Conservation (phyloP, 352 stramenopile genomes). For the Globisporangium nunn region DNA sequence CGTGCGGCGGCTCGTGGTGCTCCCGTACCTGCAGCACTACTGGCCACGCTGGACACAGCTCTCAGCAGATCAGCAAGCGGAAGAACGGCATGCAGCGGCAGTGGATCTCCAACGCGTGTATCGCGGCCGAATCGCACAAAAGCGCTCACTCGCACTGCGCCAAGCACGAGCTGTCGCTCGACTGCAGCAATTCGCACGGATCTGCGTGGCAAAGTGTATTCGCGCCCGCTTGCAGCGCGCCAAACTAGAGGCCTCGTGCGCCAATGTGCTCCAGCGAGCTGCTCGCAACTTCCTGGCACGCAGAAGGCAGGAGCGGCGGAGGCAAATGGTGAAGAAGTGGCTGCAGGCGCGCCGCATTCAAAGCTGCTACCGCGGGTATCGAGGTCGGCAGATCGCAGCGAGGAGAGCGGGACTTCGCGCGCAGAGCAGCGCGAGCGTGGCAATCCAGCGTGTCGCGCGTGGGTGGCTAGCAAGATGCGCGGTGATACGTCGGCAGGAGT, state of each 20-base stretch:
- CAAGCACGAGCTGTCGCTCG: conserved; percentile 15
- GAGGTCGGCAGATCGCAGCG: conserved; percentile 13
- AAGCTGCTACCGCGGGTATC: conserved; percentile 26
- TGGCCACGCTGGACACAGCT: conserved; percentile 30
- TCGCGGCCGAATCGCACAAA: conserved; percentile 15
- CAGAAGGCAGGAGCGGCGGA: neutral
- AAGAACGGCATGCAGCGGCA: conserved; percentile 24
- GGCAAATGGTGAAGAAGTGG: conserved; percentile 21
- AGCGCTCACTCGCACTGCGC: neutral
- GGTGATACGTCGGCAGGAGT: conserved; percentile 14
- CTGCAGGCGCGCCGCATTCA: conserved; percentile 35
- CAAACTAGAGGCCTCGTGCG: conserved; percentile 12
- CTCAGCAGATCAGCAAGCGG: conserved; percentile 1
- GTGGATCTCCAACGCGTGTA: conserved; percentile 35
- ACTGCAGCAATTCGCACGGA: conserved; percentile 28
- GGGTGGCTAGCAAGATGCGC: conserved; percentile 13
- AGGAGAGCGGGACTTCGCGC: neutral
- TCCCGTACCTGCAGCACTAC: conserved; percentile 19
- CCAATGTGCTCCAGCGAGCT: conserved; percentile 26
- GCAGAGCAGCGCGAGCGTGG: conserved; percentile 9
- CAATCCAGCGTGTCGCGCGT: conserved; percentile 17
- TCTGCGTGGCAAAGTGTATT: conserved; percentile 18
- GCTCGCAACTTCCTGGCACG: conserved; percentile 22
- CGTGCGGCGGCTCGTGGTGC: conserved; percentile 28
- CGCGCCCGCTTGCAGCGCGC: conserved; percentile 6